phyloP scores from a whole-genome alignment of 768 basidiomycete species.

The Mycena amicta region DNA sequence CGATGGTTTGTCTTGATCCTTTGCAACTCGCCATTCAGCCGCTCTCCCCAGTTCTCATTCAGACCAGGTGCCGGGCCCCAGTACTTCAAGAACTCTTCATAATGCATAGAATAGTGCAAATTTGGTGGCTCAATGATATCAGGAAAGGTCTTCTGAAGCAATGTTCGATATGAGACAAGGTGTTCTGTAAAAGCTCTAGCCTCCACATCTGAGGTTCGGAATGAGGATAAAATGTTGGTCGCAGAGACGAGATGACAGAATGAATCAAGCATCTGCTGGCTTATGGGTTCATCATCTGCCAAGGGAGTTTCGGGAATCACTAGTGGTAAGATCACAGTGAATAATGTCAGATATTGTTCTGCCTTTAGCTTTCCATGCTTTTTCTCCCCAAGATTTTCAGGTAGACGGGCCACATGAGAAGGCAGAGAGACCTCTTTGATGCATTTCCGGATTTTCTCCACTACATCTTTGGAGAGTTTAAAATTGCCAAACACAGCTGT shows the following conservation, averaged over 20 bases:
- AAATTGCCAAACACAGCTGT: neutral
- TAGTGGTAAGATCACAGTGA: conserved; percentile 20
- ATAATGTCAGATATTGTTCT: conserved; percentile 19
- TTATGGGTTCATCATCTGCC: neutral
- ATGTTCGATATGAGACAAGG: conserved; percentile 4
- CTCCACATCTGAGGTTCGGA: conserved; percentile 11
- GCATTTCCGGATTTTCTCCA: neutral
- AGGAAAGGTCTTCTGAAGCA: conserved; percentile 3
- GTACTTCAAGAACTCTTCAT: neutral
- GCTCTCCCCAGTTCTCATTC: conserved; percentile 17
- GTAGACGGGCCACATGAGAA: conserved; percentile 15
- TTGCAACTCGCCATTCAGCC: conserved; percentile 12
- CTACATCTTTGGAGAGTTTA: neutral
- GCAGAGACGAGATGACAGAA: conserved; percentile 13
- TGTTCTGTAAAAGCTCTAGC: conserved; percentile 7
- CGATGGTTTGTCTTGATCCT: conserved; percentile 8
- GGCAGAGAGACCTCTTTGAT: conserved; percentile 17
- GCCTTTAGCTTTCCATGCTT: conserved; percentile 27
- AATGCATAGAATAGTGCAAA: conserved; percentile 20
- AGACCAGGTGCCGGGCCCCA: conserved; percentile 14
- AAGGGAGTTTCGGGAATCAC: conserved; percentile 14
- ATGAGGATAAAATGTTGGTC: conserved; percentile 20
- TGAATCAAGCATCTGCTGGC: neutral
- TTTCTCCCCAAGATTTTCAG: conserved; percentile 23
- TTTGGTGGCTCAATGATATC: conserved; percentile 3